phyloP scores from a whole-genome alignment of 2,329 filamentous ascomycete genomes.

The Lachnellula hyalina region DNA sequence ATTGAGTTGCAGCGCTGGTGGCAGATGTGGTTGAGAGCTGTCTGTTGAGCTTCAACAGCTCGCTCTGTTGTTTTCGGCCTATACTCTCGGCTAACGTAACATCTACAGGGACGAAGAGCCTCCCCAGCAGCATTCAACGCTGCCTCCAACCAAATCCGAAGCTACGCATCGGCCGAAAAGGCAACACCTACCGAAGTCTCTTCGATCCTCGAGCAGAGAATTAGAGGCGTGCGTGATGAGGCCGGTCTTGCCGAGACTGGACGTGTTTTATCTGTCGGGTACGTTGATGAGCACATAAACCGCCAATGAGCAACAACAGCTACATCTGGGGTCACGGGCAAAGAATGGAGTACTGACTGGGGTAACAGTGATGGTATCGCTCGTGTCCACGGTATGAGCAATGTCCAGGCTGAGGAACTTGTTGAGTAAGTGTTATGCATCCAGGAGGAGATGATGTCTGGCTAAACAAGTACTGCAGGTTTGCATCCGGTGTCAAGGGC shows the following conservation, averaged over 20 bases:
- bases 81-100: slow-evolving; percentile 44
- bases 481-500: slow-evolving; percentile 99
- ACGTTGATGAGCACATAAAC: slow-evolving; percentile 44
- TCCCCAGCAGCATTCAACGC: slow-evolving; percentile 71
- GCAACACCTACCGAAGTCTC: slow-evolving; percentile 96
- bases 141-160: slow-evolving; percentile 67
- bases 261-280: slow-evolving; percentile 98
- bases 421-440: slow-evolving; percentile 74
- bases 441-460: slow-evolving; percentile 5
- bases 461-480: slow-evolving; percentile 50
- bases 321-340: slow-evolving; percentile 7
- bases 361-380: slow-evolving; percentile 94
- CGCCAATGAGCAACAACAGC: slow-evolving; percentile 11
- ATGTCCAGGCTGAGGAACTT: slow-evolving; percentile 99
- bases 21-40: slow-evolving; percentile 36
- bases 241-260: slow-evolving; percentile 95
- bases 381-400: slow-evolving; percentile 99
- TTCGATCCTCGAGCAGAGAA: slow-evolving; percentile 98
- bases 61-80: slow-evolving; percentile 37
- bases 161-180: slow-evolving; percentile 91
- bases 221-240: slow-evolving; percentile 97
- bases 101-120: slow-evolving; percentile 74
- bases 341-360: slow-evolving; percentile 18
- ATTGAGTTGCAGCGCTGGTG: slow-evolving; percentile 25
- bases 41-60: slow-evolving; percentile 32